A percentile compares a stretch with the other conserved stretches of the same genome.
phyloP scores from a whole-genome alignment of 2,329 filamentous ascomycete genomes.

The Fusarium tjaetaba region DNA sequence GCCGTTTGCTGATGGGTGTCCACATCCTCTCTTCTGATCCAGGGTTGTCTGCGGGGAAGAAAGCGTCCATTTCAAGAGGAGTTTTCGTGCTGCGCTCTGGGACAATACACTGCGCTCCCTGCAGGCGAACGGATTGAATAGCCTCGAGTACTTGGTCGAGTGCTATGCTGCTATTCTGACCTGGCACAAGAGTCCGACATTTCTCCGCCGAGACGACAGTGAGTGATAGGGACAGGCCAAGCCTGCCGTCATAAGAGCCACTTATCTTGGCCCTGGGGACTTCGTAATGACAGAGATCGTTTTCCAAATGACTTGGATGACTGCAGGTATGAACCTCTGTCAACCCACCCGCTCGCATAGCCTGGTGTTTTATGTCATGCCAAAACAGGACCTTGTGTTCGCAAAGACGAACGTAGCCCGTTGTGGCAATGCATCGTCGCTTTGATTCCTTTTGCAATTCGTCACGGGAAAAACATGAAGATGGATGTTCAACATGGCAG shows the following conservation, averaged over 20 bases:
- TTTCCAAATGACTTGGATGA: background rate
- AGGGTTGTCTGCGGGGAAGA: background rate
- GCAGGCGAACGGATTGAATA: background rate
- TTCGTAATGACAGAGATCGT: background rate
- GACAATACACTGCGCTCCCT: background rate
- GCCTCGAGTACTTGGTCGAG: background rate
- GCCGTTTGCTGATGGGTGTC: background rate
- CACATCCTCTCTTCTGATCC: background rate
- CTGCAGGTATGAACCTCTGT: background rate
- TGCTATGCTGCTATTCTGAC: background rate
- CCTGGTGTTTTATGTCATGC: background rate
- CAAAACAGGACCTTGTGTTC: background rate
- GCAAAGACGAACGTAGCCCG: background rate
- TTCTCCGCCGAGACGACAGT: background rate
- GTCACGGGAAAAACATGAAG: background rate
- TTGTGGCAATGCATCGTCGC: background rate
- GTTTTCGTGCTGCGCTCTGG: background rate
- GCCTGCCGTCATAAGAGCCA: rapidly evolving
- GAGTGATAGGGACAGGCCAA: background rate
- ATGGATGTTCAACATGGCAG: background rate
- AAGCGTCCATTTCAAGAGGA: background rate
- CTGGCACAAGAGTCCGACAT: background rate
- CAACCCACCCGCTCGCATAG: background rate
- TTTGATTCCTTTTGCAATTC: background rate
- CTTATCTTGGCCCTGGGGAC: background rate